Base-by-base conservation (phyloP, 768 basidiomycete genomes). In the Mycena filopes region DNA sequence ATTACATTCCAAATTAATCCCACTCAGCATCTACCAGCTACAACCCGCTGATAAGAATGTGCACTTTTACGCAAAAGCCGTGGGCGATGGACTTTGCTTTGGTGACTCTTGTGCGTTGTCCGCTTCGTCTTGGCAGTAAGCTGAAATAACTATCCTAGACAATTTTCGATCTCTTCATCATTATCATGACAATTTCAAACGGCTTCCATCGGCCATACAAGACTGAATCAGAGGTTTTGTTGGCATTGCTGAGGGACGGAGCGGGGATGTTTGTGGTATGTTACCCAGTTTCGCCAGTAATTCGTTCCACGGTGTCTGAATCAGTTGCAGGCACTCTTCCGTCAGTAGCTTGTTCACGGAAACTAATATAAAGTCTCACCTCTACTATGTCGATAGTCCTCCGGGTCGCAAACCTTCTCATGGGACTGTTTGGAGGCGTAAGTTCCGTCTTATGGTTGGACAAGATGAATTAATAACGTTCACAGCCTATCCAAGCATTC, bases 201-300 rank as follows among this genome's bases (percentile, higher is more conserved):
- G 55, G 55, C 20, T 43, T 56, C 23, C 55, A 56, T 28, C 55
- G 55, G 7, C 55, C 55, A 25, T 43, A 56, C 28, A 38, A 43
- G 21, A 56, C 18, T n/a, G 38, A 56, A 43, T 38, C 55, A 21
- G 55, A 56, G 21, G 55, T 56, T 25, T 21, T 56, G 12, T 8
- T 16, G 25, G 55, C 55, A 11, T 23, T 56, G 9, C 38, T 42
- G 41, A 13, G 55, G 20, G 55, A 56, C 33, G 55, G 55, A 20
- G 55, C 55, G 20, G 5, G 25, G 23, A 56, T 56, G 36, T 56
- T 56, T 25, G 16, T 43, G 42, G 55, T 56, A 28, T 8, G 55
- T 56, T 28, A 21, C 42, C 7, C 15, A 7, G 25, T 42, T 33
- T n/a, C n/a, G n/a, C n/a, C n/a, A 21, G 25, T 18, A 43, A 38